Base-by-base conservation (phyloP, 208 protist species). In the Porcisia deanei region DNA sequence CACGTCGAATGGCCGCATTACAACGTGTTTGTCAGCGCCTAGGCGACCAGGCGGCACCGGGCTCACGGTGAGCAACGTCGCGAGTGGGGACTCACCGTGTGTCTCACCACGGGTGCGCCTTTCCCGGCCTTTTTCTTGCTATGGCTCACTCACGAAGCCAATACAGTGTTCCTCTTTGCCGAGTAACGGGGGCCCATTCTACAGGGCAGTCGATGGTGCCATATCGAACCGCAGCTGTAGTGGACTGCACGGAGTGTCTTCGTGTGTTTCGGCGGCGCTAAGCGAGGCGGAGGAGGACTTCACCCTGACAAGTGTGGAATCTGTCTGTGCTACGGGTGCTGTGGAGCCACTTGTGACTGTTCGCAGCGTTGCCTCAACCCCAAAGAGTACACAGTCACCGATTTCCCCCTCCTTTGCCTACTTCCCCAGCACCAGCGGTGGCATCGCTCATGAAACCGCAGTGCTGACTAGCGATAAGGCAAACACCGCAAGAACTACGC, bases 391-490 rank as follows among this genome's bases (percentile, higher is more conserved):
- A 2, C 72, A 57, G 25, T 58, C 77, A 41, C 65, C 66, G 9
- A 77, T 66, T 60, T 75, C 77, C 25, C 77, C 77, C 9, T 82
- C 72, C 72, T 82, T 82, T 49, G 69, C 71, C 39, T 75, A 69
- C 67, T 82, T 82, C 45, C 52, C 77, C 8, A n/a, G 39, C 68
- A 34, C 3, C 64, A 25, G 22, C 18, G n/a, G 47, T 10, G 53
- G 43, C 1, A 54, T 18, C 53, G 1, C 52, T 43, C 63, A 76
- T 30, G 49, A 59, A 30, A 34, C 34, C 8, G 12, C 68, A 2
- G 6, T 53, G 14, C 59, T 9, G 25, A 25, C 49, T 8, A 37
- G 37, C 30, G 53, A 61, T 25, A 57, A 59, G 34, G 45, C 8
- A 12, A 37, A 30, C 34, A 9, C 43, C 22, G 18, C 20, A 12